These are phyloP conservation scores for Xylaria acuta DNA, from an alignment of 495 filamentous ascomycete species.

Conservation along the genomic window DNA sequence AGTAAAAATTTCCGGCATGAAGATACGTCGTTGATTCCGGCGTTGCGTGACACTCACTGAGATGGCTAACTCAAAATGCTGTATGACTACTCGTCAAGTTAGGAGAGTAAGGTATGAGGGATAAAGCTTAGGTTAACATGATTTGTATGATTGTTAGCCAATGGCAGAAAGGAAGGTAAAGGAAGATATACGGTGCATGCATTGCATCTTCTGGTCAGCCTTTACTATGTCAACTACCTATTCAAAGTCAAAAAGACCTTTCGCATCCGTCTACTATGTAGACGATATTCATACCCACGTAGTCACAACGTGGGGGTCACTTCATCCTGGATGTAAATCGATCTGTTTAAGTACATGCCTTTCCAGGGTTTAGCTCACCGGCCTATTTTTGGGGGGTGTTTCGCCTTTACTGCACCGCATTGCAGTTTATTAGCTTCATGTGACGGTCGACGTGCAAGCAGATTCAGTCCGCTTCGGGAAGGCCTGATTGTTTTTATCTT, in stretches of 20 bases:
- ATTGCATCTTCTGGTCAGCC: background rate
- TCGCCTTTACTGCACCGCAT: background rate
- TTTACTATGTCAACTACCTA: background rate
- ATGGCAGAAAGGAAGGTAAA: background rate
- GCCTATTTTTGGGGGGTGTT: background rate
- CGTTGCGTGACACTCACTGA: background rate
- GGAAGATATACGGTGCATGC: background rate
- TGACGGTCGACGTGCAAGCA: background rate
- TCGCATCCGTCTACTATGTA: background rate
- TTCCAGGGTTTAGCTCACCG: background rate
- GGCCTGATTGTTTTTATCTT: background rate
- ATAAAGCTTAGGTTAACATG: background rate
- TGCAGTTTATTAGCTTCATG: background rate
- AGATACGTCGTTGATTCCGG: background rate
- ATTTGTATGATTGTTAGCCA: background rate
- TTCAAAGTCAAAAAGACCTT: background rate
- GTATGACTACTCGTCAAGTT: background rate
- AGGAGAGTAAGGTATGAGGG: background rate
- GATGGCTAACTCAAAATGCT: background rate
- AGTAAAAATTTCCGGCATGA: no score
- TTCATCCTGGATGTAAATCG: no score
- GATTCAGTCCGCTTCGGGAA: slow-evolving; percentile 12
- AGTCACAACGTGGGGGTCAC: no score
- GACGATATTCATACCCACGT: background rate
- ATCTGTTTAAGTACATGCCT: no score